These are phyloP conservation scores for Suhomyces xylopsoci DNA, from an alignment of 805 yeast species.

Conservation along the genomic window DNA sequence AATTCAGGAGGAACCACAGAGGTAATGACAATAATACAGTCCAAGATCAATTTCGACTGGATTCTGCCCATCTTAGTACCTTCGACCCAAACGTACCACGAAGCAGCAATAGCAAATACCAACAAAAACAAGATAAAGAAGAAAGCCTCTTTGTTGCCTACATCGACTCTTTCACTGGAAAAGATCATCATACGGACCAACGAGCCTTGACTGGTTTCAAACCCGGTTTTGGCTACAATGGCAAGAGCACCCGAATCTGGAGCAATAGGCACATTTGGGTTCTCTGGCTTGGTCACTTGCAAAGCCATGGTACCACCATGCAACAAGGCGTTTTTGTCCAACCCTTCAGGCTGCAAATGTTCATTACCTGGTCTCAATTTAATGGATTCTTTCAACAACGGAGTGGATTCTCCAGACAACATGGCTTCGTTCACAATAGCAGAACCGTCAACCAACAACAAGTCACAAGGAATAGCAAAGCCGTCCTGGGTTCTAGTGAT, in stretches of 20 bases:
- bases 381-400: constrained; percentile 88
- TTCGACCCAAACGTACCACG: constrained; percentile 98
- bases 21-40: constrained; percentile 92
- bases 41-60: constrained; percentile 88
- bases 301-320: constrained; percentile 97
- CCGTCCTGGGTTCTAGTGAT: constrained; percentile 87
- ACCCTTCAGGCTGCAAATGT: constrained; percentile 65
- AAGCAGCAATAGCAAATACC: constrained; percentile 89
- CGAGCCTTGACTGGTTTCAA: constrained; percentile 97
- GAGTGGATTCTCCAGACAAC: constrained; percentile 98
- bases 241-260: constrained; percentile 95
- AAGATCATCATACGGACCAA: constrained; percentile 96
- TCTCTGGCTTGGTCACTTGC: constrained; percentile 76
- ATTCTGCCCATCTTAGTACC: constrained; percentile 95
- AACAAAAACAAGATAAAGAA: constrained; percentile 87
- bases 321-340: constrained; percentile 83
- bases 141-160: constrained; percentile 91
- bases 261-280: constrained; percentile 51
- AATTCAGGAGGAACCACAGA: constrained; percentile 98
- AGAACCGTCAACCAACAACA: constrained; percentile 80
- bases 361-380: constrained; percentile 76
- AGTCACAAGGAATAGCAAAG: constrained; percentile 90
- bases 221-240: constrained; percentile 89
- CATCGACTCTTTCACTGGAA: constrained; percentile 93
- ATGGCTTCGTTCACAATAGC: constrained; percentile 98